Conservation (phyloP, 2,329 filamentous ascomycete genomes). For the Davidsoniella eucalypti region DNA sequence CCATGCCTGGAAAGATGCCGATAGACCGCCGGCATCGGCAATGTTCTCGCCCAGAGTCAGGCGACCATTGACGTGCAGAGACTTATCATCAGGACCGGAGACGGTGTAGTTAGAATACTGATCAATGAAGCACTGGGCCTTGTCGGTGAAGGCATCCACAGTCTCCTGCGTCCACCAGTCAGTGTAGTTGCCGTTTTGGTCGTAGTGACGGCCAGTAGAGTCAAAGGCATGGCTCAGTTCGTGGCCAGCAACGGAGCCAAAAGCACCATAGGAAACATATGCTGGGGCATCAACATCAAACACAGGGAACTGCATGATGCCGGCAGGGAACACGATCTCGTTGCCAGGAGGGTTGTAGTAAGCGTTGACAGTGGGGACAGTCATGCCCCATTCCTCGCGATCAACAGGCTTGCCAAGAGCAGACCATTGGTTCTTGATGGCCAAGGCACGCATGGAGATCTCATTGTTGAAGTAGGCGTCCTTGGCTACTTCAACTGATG, state of each 20-base stretch:
- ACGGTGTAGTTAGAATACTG: conserved; percentile 41
- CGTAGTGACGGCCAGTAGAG: conserved; percentile 45
- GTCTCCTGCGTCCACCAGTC: conserved; percentile 52
- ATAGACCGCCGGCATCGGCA: conserved; percentile 51
- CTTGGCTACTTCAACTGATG: conserved; percentile 30
- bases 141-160: conserved; percentile 38
- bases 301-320: conserved; percentile 51
- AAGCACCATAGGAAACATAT: conserved; percentile 53
- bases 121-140: conserved; percentile 49
- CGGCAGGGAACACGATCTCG: conserved; percentile 52
- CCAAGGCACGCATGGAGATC: conserved; percentile 32
- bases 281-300: conserved; percentile 46
- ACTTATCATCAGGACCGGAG: conserved; percentile 18
- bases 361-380: conserved; percentile 45
- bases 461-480: conserved; percentile 41
- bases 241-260: conserved; percentile 50
- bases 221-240: conserved; percentile 58
- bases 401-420: conserved; percentile 43
- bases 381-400: conserved; percentile 44
- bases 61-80: conserved; percentile 47
- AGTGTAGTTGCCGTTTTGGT: conserved; percentile 46
- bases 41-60: conserved; percentile 55
- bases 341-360: conserved; percentile 50
- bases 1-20: conserved; percentile 49
- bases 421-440: conserved; percentile 34